These are phyloP conservation scores for Magnaporthiopsis rhizophila DNA, from an alignment of 2,329 filamentous ascomycete species.

Conservation along the genomic window DNA sequence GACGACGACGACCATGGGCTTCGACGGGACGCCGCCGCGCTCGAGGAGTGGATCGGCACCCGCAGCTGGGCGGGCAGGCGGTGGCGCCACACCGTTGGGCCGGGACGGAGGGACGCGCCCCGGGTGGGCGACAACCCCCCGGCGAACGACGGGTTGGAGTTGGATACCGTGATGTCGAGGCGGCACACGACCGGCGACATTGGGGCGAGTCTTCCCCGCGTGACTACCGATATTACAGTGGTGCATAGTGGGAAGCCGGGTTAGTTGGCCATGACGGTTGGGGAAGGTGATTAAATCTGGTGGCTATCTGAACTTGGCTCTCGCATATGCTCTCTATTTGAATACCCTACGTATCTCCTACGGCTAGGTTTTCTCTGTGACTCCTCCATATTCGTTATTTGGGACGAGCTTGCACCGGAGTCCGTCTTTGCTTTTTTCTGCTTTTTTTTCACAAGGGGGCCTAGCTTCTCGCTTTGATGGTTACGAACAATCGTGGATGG, in stretches of 20 bases:
- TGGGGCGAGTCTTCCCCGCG: background rate
- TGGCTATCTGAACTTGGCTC: background rate
- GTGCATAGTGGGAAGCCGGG: background rate
- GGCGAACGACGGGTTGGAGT: background rate
- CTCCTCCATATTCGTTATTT: too few species aligned
- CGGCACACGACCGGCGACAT: background rate
- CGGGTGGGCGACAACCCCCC: too few species aligned
- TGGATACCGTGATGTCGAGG: background rate
- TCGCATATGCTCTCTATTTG: too few species aligned
- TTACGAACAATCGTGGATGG: too few species aligned
- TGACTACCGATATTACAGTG: background rate
- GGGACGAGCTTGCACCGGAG: too few species aligned
- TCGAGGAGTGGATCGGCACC: background rate
- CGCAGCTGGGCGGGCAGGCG: too few species aligned
- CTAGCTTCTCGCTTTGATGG: too few species aligned
- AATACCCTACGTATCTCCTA: too few species aligned
- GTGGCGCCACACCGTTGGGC: background rate
- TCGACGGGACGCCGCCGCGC: background rate
- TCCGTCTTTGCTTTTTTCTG: too few species aligned
- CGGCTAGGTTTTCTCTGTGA: too few species aligned
- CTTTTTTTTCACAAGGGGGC: too few species aligned
- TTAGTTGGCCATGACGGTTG: background rate
- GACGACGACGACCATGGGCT: too few species aligned
- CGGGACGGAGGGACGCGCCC: background rate
- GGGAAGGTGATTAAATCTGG: background rate